A percentile compares a stretch with the other conserved stretches of the same genome.
phyloP scores from a whole-genome alignment of 176 grass and related monocot species.

The Cocos nucifera region DNA sequence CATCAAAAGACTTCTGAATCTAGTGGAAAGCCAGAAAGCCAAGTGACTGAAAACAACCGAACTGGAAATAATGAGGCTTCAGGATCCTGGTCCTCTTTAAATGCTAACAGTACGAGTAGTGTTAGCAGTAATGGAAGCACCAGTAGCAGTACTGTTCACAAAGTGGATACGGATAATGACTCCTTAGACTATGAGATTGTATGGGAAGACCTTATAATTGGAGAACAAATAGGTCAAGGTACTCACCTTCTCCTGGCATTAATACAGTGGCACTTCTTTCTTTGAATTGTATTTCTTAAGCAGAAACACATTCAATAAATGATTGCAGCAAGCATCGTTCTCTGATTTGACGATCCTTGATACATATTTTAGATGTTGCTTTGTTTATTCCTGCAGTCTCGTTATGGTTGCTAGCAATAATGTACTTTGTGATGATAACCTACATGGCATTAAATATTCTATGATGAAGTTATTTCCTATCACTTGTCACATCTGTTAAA shows the following conservation, averaged over 20 bases:
- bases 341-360: too few relatives aligned
- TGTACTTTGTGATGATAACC: too few relatives aligned
- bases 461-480: too few relatives aligned
- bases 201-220: conserved; percentile 93
- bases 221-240: conserved; percentile 98
- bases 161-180: conserved; percentile 74
- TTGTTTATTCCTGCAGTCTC: too few relatives aligned
- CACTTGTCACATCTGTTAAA: too few relatives aligned
- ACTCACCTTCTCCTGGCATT: conserved; percentile 12
- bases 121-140: conserved; percentile 87
- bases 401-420: too few relatives aligned
- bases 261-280: too few relatives aligned
- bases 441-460: too few relatives aligned
- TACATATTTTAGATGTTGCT: too few relatives aligned
- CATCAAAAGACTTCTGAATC: conserved; percentile 47
- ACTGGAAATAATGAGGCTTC: conserved; percentile 51
- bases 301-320: too few relatives aligned
- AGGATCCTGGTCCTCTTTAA: conserved; percentile 89
- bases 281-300: too few relatives aligned
- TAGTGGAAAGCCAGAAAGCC: conserved; percentile 27
- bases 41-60: conserved; percentile 39
- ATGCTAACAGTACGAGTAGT: conserved; percentile 91
- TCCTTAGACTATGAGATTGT: conserved; percentile 97
- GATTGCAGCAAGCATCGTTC: too few relatives aligned
- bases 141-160: conserved; percentile 69